Percentiles rank a stretch among this genome's conserved stretches.
phyloP scores from a whole-genome alignment of 2,329 filamentous ascomycete species.

The Calonectria fujianensis region DNA sequence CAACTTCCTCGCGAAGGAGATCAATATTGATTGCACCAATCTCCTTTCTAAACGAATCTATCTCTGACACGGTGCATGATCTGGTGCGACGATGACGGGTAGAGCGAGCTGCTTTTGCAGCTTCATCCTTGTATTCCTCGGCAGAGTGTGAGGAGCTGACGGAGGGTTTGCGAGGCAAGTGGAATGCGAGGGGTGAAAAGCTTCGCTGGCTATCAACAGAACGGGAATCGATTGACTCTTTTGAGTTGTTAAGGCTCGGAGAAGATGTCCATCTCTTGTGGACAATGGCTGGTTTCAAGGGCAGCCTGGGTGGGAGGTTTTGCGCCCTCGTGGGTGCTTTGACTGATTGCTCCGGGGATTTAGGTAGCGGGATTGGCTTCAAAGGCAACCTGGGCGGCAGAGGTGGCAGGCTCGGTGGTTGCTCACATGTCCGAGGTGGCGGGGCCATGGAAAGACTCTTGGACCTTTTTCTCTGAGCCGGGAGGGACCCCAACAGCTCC shows the following conservation, averaged over 20 bases:
- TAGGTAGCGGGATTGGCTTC: background rate
- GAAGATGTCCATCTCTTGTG: conserved; percentile 5
- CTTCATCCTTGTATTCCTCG: background rate
- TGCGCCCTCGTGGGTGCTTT: background rate
- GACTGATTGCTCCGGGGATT: background rate
- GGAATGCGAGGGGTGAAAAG: background rate
- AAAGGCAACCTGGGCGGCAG: background rate
- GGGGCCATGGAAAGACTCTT: background rate
- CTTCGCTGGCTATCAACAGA: background rate
- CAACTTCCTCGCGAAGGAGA: background rate
- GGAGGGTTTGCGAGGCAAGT: background rate
- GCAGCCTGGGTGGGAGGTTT: background rate
- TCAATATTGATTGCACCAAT: background rate
- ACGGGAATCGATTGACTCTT: background rate
- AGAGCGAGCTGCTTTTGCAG: background rate
- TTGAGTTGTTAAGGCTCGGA: background rate
- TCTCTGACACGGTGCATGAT: conserved; percentile 8
- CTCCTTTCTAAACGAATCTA: background rate
- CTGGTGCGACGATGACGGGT: background rate
- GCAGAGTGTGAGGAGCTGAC: background rate
- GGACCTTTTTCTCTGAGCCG: background rate
- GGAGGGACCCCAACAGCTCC: background rate
- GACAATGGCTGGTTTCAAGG: conserved; percentile 3
- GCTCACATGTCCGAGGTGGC: background rate
- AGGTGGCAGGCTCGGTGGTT: background rate